Conservation (phyloP, 192 early-diverging fungal species). For the Coemansia sp. region DNA sequence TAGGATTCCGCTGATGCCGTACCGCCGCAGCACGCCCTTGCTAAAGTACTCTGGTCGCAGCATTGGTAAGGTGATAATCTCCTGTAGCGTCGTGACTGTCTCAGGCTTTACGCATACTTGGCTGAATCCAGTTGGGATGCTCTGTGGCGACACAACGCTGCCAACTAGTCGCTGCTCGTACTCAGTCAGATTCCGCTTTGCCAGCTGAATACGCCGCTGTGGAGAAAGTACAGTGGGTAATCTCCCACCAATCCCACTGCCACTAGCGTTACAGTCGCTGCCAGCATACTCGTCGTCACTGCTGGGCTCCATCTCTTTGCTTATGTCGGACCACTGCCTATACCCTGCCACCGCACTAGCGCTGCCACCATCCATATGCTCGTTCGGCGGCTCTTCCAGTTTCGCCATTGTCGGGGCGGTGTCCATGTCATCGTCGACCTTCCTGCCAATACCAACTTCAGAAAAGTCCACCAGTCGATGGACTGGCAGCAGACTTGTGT, state of each 20-base stretch:
- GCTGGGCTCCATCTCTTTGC: conserved; percentile 16
- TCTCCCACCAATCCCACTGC: neutral
- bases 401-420: neutral
- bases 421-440: conserved; percentile 33
- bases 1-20: conserved; percentile 71
- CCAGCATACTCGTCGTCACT: neutral
- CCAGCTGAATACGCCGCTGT: conserved; percentile 40
- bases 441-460: conserved; percentile 35
- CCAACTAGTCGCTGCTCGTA: conserved; percentile 75
- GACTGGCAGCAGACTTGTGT: conserved; percentile 6
- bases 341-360: neutral
- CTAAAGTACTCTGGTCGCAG: conserved; percentile 73
- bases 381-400: neutral
- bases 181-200: conserved; percentile 49
- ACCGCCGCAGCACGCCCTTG: conserved; percentile 62
- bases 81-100: conserved; percentile 84
- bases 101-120: conserved; percentile 71
- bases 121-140: conserved; percentile 54
- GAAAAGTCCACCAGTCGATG: conserved; percentile 32
- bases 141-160: conserved; percentile 74
- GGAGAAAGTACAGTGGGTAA: conserved; percentile 6
- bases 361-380: neutral
- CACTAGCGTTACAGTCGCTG: neutral
- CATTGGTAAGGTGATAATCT: conserved; percentile 74
- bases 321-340: conserved; percentile 23